These are phyloP conservation scores for Paraconiothyrium sp. DNA, from an alignment of 2,329 filamentous ascomycete genomes.

Conservation along the genomic window DNA sequence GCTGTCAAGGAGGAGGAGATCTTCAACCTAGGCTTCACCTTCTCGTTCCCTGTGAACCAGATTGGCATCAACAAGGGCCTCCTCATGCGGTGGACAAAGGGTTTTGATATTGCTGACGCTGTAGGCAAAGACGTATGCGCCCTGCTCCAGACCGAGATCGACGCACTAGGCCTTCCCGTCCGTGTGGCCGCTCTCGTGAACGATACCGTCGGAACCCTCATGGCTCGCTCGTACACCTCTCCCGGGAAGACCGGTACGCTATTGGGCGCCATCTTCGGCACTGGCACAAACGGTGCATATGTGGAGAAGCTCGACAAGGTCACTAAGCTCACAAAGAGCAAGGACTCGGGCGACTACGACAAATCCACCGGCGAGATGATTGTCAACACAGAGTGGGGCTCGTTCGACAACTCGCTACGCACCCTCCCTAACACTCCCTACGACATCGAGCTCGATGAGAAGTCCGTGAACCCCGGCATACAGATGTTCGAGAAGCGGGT, in stretches of 20 bases:
- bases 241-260: constrained; percentile 86
- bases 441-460: constrained; percentile 79
- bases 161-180: constrained; percentile 85
- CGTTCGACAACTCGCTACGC: constrained; percentile 92
- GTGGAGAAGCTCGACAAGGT: constrained; percentile 90
- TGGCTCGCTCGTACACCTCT: constrained; percentile 96
- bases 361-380: constrained; percentile 91
- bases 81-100: constrained; percentile 97
- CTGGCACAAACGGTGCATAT: constrained; percentile 96
- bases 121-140: constrained; percentile 94
- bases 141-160: constrained; percentile 87
- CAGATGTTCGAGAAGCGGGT: constrained; percentile 99
- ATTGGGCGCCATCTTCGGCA: constrained; percentile 97
- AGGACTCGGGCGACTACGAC: constrained; percentile 70
- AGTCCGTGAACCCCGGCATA: constrained; percentile 88
- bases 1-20: constrained; percentile 76
- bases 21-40: constrained; percentile 97
- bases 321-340: constrained; percentile 71
- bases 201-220: constrained; percentile 95
- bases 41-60: constrained; percentile 96
- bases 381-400: constrained; percentile 98
- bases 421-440: constrained; percentile 87
- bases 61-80: constrained; percentile 93
- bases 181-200: constrained; percentile 96
- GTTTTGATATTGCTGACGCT: constrained; percentile 95